Evolutionary conservation across 176 grass and related monocot species (phyloP).

Genomic region (Avena atlantica): DNA sequence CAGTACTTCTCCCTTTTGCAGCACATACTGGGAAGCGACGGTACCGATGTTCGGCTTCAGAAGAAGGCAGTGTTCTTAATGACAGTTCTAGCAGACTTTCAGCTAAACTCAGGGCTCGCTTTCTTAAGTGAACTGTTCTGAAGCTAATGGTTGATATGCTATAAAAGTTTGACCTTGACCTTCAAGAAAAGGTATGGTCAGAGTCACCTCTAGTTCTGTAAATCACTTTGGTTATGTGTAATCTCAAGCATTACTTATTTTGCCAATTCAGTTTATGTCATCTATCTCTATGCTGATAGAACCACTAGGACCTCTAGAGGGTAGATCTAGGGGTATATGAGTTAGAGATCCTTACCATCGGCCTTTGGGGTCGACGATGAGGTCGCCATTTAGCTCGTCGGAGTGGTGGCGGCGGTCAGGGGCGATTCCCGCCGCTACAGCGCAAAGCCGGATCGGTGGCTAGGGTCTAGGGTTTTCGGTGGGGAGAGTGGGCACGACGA

Average conservation of each 20-base stretch:
- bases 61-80: conserved; percentile 80
- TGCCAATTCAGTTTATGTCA: neutral
- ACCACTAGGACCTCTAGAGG: too few relatives aligned
- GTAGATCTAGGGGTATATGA: too few relatives aligned
- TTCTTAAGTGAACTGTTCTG: conserved; percentile 77
- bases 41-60: conserved; percentile 58
- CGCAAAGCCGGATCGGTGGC: too few relatives aligned
- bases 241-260: neutral
- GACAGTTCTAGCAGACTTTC: conserved; percentile 78
- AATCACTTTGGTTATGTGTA: neutral
- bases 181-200: conserved; percentile 81
- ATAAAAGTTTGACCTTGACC: conserved; percentile 73
- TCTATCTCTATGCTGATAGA: neutral
- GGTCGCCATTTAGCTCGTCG: too few relatives aligned
- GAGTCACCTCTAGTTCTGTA: neutral
- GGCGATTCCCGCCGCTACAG: too few relatives aligned
- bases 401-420: too few relatives aligned
- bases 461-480: too few relatives aligned
- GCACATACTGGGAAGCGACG: conserved; percentile 67
- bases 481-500: too few relatives aligned
- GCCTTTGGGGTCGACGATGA: too few relatives aligned
- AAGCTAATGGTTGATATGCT: conserved; percentile 70
- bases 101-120: conserved; percentile 60
- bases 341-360: too few relatives aligned
- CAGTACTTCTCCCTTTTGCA: conserved; percentile 44